These are phyloP conservation scores for Aureobasidium pullulans DNA, from an alignment of 2,329 filamentous ascomycete genomes.

Conservation along the genomic window DNA sequence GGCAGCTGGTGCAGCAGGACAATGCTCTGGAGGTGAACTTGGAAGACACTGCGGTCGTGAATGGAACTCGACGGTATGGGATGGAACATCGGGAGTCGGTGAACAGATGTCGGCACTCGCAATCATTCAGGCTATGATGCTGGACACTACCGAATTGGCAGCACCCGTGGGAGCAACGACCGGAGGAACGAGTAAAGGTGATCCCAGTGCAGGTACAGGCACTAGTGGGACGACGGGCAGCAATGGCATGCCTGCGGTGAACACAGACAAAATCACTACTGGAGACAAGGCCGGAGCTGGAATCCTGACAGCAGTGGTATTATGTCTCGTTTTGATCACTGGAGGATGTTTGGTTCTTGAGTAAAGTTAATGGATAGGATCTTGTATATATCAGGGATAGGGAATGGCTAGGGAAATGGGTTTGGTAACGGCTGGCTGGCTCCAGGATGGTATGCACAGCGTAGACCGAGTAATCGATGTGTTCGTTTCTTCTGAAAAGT, in stretches of 20 bases:
- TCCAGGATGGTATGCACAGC: conserved; percentile 10
- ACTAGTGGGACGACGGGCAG: conserved; percentile 20
- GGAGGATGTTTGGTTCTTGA: conserved; percentile 5
- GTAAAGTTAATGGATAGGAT: neutral
- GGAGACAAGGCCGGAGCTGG: conserved; percentile 61
- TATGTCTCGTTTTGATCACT: conserved; percentile 49
- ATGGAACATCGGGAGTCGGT: conserved; percentile 43
- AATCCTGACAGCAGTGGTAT: conserved; percentile 53
- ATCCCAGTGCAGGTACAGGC: conserved; percentile 35
- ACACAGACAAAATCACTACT: conserved; percentile 38
- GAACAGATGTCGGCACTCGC: conserved; percentile 49
- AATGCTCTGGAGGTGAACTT: conserved; percentile 42
- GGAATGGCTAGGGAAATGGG: neutral
- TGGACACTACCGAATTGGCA: conserved; percentile 28
- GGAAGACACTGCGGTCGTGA: conserved; percentile 35
- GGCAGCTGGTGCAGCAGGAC: conserved; percentile 45
- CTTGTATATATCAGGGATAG: neutral
- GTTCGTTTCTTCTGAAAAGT: neutral
- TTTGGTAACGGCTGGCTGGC: neutral
- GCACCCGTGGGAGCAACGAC: conserved; percentile 38
- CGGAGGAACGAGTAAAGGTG: conserved; percentile 43
- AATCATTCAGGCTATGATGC: conserved; percentile 37
- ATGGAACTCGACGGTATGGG: conserved; percentile 35
- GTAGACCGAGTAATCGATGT: neutral
- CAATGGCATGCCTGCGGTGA: neutral